phyloP scores from a whole-genome alignment of 345 rosid species.

The Trapa incisa region DNA sequence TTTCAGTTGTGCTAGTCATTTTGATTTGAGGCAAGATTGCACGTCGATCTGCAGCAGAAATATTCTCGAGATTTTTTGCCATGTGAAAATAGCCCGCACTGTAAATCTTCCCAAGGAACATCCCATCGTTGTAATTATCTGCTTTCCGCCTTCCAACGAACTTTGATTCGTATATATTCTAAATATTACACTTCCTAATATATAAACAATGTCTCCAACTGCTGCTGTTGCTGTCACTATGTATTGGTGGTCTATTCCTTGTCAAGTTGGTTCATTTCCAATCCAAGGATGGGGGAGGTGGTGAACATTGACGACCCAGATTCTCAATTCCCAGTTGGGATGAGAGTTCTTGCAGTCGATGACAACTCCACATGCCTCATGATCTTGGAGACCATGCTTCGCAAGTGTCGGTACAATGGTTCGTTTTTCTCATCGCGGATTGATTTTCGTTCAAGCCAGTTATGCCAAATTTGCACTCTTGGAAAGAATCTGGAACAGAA shows the following conservation, averaged over 20 bases:
- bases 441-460: background rate
- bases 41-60: background rate
- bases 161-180: no score
- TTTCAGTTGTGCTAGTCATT: background rate
- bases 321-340: constrained; percentile 21
- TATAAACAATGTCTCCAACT: no score
- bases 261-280: background rate
- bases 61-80: background rate
- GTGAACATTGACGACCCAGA: constrained; percentile 11
- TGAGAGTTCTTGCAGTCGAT: constrained; percentile 36
- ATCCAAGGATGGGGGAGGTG: constrained; percentile 14
- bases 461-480: background rate
- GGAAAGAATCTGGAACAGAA: background rate
- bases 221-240: background rate
- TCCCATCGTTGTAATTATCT: background rate
- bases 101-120: background rate
- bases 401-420: constrained; percentile 37
- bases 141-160: no score
- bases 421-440: constrained; percentile 1
- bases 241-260: background rate
- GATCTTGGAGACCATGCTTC: constrained; percentile 27
- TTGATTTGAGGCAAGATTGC: background rate
- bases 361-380: constrained; percentile 32
- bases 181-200: no score
- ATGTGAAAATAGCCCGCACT: background rate